Evolutionary conservation across 1,284 basidiomycete species (phyloP).

Genomic region (Ceratobasidium sp.): DNA sequence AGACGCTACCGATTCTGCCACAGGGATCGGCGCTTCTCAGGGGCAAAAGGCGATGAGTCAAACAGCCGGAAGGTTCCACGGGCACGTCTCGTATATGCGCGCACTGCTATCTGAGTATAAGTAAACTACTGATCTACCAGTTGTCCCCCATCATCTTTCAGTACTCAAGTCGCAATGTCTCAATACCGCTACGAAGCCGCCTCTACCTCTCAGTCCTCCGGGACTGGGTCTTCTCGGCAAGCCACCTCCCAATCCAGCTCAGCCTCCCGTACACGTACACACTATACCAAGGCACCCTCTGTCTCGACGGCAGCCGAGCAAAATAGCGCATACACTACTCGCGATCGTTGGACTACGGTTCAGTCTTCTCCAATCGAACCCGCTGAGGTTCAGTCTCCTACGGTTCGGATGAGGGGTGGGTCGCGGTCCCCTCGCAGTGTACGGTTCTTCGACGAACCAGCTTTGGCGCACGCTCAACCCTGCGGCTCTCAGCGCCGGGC

Average conservation of each 20-base stretch:
- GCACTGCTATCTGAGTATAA: neutral
- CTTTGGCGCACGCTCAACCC: no score
- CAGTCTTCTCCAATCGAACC: no score
- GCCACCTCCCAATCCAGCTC: constrained; percentile 19
- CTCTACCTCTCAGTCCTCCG: neutral
- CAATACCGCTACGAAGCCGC: constrained; percentile 38
- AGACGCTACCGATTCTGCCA: neutral
- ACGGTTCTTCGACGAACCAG: neutral
- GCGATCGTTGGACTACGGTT: constrained; percentile 12
- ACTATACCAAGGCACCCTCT: neutral
- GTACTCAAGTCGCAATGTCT: constrained; percentile 6
- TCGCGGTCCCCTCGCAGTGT: neutral
- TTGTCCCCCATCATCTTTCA: neutral
- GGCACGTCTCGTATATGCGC: constrained; percentile 10
- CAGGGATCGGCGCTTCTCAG: constrained; percentile 15
- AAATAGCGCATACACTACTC: neutral
- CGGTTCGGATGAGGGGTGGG: neutral
- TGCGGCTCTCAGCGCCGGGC: neutral
- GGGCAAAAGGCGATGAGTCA: constrained; percentile 23
- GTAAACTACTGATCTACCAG: neutral
- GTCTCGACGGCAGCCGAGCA: neutral
- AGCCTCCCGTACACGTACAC: neutral
- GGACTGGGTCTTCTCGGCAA: constrained; percentile 1
- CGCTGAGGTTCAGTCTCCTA: neutral
- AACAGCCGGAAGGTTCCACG: constrained; percentile 16